Percentiles rank a stretch among this genome's conserved stretches.
Conservation (phyloP, 164 flowering plant species). For the Stephania cephalantha region DNA sequence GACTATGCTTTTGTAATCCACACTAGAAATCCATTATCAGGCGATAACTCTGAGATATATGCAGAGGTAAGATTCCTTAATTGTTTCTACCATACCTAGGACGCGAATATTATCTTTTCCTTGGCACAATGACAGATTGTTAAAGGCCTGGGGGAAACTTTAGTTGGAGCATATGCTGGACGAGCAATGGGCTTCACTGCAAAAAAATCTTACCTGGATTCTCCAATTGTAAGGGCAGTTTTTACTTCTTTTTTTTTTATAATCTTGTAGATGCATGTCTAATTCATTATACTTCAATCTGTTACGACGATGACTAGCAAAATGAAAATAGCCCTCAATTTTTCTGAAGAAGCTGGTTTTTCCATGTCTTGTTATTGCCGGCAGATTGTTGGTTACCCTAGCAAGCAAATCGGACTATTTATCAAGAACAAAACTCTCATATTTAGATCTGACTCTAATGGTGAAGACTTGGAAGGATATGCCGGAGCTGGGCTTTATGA, state of each 20-base stretch:
- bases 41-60: constrained; percentile 29
- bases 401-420: constrained; percentile 25
- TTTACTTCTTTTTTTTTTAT: not conserved
- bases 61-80: constrained; percentile 22
- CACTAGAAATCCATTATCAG: constrained; percentile 29
- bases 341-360: not conserved
- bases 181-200: constrained; percentile 29
- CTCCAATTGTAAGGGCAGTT: constrained; percentile 21
- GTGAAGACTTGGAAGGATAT: constrained; percentile 31
- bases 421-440: constrained; percentile 23
- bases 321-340: not conserved
- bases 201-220: constrained; percentile 21
- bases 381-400: constrained; percentile 32
- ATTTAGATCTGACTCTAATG: constrained; percentile 35
- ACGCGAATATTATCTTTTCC: not conserved
- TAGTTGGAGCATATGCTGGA: constrained; percentile 34
- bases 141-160: constrained; percentile 31
- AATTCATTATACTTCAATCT: not conserved
- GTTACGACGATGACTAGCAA: not conserved
- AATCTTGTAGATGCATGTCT: not conserved
- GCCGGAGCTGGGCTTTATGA: constrained; percentile 35
- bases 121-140: constrained; percentile 23
- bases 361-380: constrained; percentile 3
- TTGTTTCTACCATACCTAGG: not conserved
- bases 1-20: constrained; percentile 37